Base-by-base conservation (phyloP, 1,139 yeast species). In the Saccharomycopsis hybrid region DNA sequence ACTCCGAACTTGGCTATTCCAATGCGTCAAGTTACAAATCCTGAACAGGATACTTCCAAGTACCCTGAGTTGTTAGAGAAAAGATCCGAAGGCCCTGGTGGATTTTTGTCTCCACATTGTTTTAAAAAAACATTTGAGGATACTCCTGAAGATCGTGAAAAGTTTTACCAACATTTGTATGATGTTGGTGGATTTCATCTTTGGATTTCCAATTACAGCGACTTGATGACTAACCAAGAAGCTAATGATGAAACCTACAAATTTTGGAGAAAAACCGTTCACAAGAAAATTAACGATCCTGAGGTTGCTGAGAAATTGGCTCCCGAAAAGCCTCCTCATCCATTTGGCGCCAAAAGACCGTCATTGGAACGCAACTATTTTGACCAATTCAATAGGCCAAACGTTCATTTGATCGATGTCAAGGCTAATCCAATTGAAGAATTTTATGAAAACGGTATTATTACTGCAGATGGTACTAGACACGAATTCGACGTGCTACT, bases 341-440 rank as follows among this genome's bases (percentile, higher is more conserved):
- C 64, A 7, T 61, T 62, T 46, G 64, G 64, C 32, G 57, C 62
- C 13, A 63, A 63, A 51, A 56, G 67, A 9, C 66, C 67, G 9
- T 58, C 60, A 18, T 60, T 62, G 43, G 65, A 62, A 48, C 59
- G 57, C 32, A 58, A 59, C 13, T 62, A 62, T 48, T 61, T 53
- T 50, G 67, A 63, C 51, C 59, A 59, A 28, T 63, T 56, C 53
- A 61, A 63, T 51, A 60, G 58, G 36, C 58, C 59, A 5, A 64
- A 63, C 48, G 66, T 63, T 5, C 56, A 60, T 39, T 50, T 64
- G 7, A 57, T 62, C 7, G 61, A 62, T 46, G 47, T 63, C 35
- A 58, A 57, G 36, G 53, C 53, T 36, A 59, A 56, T 41, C 59
- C 62, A 25, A 56, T 63, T 39, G 53, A 51, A 11, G 60, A 60